Base-by-base conservation (phyloP, 306 rosid species). In the Cicer chorassanicum region DNA sequence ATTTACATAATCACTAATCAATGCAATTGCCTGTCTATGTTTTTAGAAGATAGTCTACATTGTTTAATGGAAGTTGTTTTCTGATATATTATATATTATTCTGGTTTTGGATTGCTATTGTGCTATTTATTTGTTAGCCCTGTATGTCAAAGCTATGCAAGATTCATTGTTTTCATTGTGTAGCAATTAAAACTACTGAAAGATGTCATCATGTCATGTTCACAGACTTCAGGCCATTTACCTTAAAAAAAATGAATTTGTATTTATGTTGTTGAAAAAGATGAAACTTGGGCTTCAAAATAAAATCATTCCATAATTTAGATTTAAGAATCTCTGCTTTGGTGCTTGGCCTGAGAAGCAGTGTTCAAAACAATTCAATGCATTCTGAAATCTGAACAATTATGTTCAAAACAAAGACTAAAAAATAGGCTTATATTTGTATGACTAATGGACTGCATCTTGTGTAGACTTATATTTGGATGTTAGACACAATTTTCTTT, bases 301-400 rank as follows among this genome's bases (percentile, higher is more conserved):
- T 68, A 6, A 42, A 80, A 18, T 7, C 18, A 62, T 77, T 80
- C 40, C 16, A 16, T 38, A 6, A 36, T 67, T 77, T 39, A 21
- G 60, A 40, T 70, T 62, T 72, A 56, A 21, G 59, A 40, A 63
- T 53, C 15, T 54, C 11, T 70, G 29, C 56, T 45, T 80, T 15
- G 36, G 4, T 50, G 34, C 57, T 63, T 12, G 72, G 73, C 54
- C 48, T 69, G 71, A 56, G 46, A 50, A n/a, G 21, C 9, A 46
- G 18, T 24, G 51, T 62, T 69, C 24, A 45, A 64, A 48, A 54
- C 1, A 63, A 57, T 63, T 62, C 38, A 38, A 40, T 65, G 41
- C 21, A 39, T 65, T 71, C 34, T 65, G 78, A 64, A 55, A 39
- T 61, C 40, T 49, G 45, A 51, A 53, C 40, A 43, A 70, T 34